Conservation (phyloP, 2,329 filamentous ascomycete species). For the Talaromyces piceae region DNA sequence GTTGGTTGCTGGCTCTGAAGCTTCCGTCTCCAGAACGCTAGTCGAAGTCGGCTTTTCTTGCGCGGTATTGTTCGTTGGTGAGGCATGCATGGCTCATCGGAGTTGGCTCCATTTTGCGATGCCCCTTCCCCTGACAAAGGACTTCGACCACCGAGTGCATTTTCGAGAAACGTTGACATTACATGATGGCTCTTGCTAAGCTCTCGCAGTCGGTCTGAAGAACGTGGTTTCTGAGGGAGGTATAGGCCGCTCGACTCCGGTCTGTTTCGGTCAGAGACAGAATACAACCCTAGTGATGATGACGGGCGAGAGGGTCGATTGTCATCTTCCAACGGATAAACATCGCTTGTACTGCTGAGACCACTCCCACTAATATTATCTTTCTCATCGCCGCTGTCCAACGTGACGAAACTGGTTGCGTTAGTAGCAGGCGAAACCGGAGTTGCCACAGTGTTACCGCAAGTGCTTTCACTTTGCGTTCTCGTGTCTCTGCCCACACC, state of each 20-base stretch:
- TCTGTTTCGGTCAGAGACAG: constrained; percentile 15
- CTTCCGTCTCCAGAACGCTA: constrained; percentile 36
- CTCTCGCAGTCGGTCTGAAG: constrained; percentile 16
- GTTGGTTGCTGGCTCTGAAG: constrained; percentile 20
- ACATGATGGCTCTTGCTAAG: constrained; percentile 18
- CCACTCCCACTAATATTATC: constrained; percentile 19
- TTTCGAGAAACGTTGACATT: constrained; percentile 15
- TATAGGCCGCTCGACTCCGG: constrained; percentile 18
- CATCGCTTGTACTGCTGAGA: constrained; percentile 22
- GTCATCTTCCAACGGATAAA: constrained; percentile 15
- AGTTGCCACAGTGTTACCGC: constrained; percentile 35
- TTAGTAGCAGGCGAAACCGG: constrained; percentile 38
- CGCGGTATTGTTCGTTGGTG: constrained; percentile 22
- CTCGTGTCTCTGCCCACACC: constrained; percentile 31
- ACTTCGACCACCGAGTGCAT: constrained; percentile 20
- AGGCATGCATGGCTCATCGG: constrained; percentile 5
- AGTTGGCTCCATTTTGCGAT: constrained; percentile 13
- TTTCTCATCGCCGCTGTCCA: constrained; percentile 35
- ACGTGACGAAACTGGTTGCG: constrained; percentile 36
- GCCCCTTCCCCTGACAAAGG: constrained; percentile 20
- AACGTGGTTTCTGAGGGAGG: constrained; percentile 12
- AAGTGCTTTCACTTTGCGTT: constrained; percentile 35
- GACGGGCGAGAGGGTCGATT: constrained; percentile 18
- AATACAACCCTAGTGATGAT: constrained; percentile 21
- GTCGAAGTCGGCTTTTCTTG: constrained; percentile 32